phyloP scores from a whole-genome alignment of 2,329 filamentous ascomycete species.

The Aspergillus sp. region DNA sequence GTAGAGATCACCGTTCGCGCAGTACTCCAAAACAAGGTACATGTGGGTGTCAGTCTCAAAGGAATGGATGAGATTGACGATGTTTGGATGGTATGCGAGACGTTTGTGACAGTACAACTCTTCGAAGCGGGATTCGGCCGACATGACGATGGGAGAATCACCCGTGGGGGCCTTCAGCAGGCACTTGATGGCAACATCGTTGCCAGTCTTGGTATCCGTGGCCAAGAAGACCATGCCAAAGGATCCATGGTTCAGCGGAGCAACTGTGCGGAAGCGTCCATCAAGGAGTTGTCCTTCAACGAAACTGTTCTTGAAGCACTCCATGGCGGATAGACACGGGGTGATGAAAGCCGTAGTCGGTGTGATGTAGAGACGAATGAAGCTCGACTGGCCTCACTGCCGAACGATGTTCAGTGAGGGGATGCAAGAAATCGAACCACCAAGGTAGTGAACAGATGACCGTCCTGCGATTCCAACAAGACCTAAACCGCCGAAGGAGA shows the following conservation, averaged over 20 bases:
- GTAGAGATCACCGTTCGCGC: slow-evolving; percentile 91
- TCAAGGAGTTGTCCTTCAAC: slow-evolving; percentile 36
- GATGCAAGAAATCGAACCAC: slow-evolving; percentile 23
- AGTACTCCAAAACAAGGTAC: slow-evolving; percentile 94
- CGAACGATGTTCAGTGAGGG: not conserved
- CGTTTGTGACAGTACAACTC: slow-evolving; percentile 70
- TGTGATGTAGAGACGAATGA: too few species aligned
- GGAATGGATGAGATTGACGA: slow-evolving; percentile 86
- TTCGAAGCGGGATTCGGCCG: slow-evolving; percentile 70
- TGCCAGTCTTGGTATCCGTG: slow-evolving; percentile 70
- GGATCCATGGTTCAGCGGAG: slow-evolving; percentile 95
- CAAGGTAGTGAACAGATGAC: slow-evolving; percentile 24
- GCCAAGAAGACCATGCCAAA: slow-evolving; percentile 99
- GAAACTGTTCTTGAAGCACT: slow-evolving; percentile 37
- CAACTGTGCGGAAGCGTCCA: slow-evolving; percentile 86
- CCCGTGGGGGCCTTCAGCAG: slow-evolving; percentile 76
- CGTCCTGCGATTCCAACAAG: slow-evolving; percentile 22
- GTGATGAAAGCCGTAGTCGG: slow-evolving; percentile 5
- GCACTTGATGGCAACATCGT: slow-evolving; percentile 93
- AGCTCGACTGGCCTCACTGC: too few species aligned
- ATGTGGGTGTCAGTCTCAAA: slow-evolving; percentile 90
- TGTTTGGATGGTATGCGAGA: slow-evolving; percentile 79
- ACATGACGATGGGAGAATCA: slow-evolving; percentile 60
- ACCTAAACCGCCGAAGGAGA: slow-evolving; percentile 20
- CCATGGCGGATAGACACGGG: slow-evolving; percentile 25